Base-by-base conservation (phyloP, 2,329 filamentous ascomycete genomes). In the Colletotrichum sp. region DNA sequence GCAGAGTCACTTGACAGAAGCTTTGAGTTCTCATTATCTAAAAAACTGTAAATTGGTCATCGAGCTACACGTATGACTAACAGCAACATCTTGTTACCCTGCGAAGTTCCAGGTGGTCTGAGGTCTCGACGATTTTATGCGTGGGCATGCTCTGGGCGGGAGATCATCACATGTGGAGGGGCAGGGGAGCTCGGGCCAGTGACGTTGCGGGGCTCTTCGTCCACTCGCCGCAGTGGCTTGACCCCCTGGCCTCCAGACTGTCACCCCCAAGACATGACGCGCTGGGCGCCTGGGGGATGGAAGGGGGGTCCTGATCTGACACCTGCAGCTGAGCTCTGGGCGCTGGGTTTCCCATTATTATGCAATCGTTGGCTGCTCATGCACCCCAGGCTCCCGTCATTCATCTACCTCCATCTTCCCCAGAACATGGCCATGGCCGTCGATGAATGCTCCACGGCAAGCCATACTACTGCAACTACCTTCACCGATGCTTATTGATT, bases 181-280 rank as follows among this genome's bases (percentile, higher is more conserved):
- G 64, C 49, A 65, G 21, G 60, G 64, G 26, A 76, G 74, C 74
- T 76, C 59, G 49, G 70, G 59, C 70, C 70, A 69, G 70, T 76
- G 65, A 69, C 70, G 65, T 65, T 76, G 59, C 63, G 57, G 70
- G 70, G 64, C 70, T 6, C 52, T 57, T 34, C 26, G 32, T 6
- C 32, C 32, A 13, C 30, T 52, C 32, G 63, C 57, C 36, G 36
- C 57, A 63, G 57, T 63, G 57, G 36, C 68, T 66, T 52, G 63
- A 39, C 8, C 63, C 63, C 63, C 63, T 28, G 39, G 13, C 30
- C 21, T 24, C 32, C 28, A 36, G 52, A n/a, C 26, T 36, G 68
- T 70, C 57, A 63, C 68, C 36, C 57, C 18, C 36, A 66, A 64
- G 44, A 62, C 62, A 32, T 73, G 72, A 67, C 62, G 34, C 72